Evolutionary conservation across 2,329 filamentous ascomycete genomes (phyloP).

Genomic region (Hypoxylon sp.): DNA sequence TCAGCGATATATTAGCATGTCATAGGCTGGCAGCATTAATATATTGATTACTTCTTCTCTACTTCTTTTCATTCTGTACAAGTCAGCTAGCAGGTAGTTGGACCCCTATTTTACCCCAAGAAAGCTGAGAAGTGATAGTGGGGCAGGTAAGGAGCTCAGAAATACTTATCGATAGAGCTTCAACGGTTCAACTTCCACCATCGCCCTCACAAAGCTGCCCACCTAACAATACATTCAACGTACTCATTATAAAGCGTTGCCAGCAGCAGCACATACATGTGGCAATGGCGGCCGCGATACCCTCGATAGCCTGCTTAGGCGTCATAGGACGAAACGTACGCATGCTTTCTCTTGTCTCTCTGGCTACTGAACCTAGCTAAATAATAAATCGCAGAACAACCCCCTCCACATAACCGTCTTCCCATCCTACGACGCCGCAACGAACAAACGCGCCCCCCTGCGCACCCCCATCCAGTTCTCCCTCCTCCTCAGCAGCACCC

Average conservation of each 20-base stretch:
- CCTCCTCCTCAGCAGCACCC: constrained; percentile 87
- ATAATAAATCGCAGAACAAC: constrained; percentile 77
- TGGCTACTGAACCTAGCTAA: too few relatives aligned
- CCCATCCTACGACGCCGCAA: constrained; percentile 73
- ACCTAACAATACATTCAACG: not conserved
- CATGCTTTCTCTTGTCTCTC: constrained; percentile 20
- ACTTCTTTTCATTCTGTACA: not conserved
- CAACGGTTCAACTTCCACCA: constrained; percentile 6
- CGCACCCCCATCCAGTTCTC: constrained; percentile 88
- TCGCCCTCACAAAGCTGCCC: not conserved
- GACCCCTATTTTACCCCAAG: constrained; percentile 20
- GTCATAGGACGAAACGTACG: constrained; percentile 92
- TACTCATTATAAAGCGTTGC: constrained; percentile 1
- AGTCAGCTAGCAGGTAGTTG: not conserved
- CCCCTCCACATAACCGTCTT: constrained; percentile 94
- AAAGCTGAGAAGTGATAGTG: constrained; percentile 13
- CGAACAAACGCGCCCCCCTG: constrained; percentile 65
- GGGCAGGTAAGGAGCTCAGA: constrained; percentile 16
- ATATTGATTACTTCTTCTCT: not conserved
- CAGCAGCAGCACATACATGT: constrained; percentile 16
- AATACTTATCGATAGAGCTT: constrained; percentile 35
- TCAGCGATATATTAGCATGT: too few relatives aligned
- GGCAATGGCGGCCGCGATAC: constrained; percentile 70
- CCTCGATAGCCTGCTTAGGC: constrained; percentile 92
- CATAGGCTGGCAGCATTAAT: not conserved